Percentiles rank a stretch among this genome's conserved stretches.
These are phyloP conservation scores for Blastosporella zonata DNA, from an alignment of 1,284 basidiomycete species.

Conservation along the genomic window DNA sequence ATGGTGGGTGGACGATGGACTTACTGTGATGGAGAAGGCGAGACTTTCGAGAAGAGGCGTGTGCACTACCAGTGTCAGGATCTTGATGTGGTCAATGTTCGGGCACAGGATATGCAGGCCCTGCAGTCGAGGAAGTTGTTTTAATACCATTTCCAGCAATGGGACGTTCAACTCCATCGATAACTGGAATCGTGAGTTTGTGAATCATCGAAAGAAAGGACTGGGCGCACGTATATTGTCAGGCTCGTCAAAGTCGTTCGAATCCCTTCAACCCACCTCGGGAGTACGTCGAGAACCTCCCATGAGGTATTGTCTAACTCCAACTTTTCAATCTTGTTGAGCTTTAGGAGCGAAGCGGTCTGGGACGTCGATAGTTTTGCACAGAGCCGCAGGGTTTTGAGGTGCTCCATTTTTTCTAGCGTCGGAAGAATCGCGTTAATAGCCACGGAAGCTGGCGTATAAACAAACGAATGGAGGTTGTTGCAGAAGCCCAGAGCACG, in stretches of 20 bases:
- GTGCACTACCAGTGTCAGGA: slow-evolving; percentile 44
- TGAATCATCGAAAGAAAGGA: neutral
- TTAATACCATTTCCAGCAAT: slow-evolving; percentile 46
- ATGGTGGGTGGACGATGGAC: slow-evolving; percentile 18
- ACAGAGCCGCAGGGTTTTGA: slow-evolving; percentile 47
- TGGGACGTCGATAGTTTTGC: slow-evolving; percentile 51
- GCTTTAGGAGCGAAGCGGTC: slow-evolving; percentile 38
- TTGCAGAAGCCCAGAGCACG: slow-evolving; percentile 44
- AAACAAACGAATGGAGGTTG: slow-evolving; percentile 56
- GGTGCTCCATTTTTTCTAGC: slow-evolving; percentile 40
- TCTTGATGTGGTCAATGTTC: slow-evolving; percentile 46
- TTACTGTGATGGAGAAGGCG: slow-evolving; percentile 54
- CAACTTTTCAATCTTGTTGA: slow-evolving; percentile 43
- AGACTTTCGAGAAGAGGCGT: slow-evolving; percentile 56
- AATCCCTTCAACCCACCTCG: slow-evolving; percentile 46
- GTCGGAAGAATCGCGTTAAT: slow-evolving; percentile 47
- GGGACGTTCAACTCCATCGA: slow-evolving; percentile 49
- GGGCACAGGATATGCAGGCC: slow-evolving; percentile 62
- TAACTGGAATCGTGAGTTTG: slow-evolving; percentile 38
- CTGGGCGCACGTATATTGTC: slow-evolving; percentile 51
- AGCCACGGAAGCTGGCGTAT: slow-evolving; percentile 38
- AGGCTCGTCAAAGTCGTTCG: slow-evolving; percentile 46
- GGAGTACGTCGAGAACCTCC: slow-evolving; percentile 54
- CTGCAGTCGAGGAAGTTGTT: slow-evolving; percentile 47
- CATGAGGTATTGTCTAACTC: slow-evolving; percentile 58